phyloP scores from a whole-genome alignment of 2,329 filamentous ascomycete genomes.

The Trichoderma cornu-damae region DNA sequence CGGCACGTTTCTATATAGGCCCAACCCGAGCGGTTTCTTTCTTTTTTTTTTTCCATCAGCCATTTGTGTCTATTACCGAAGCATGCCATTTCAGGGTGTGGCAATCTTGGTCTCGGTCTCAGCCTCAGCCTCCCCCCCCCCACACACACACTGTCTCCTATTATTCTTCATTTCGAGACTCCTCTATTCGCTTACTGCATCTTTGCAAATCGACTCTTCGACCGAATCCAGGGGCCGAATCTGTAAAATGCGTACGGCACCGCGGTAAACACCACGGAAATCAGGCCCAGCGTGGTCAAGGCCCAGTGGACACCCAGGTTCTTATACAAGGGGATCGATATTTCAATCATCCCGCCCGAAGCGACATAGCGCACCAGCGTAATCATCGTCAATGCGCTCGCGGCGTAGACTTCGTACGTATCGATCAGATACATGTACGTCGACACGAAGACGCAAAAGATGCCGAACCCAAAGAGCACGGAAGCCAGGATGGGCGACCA shows the following conservation, averaged over 20 bases:
- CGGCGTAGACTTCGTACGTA: constrained; percentile 3
- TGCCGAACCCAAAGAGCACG: constrained; percentile 4
- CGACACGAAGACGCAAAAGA: constrained; percentile 3
- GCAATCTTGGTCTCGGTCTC: no score
- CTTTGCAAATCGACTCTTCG: constrained; percentile 42
- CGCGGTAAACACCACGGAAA: constrained; percentile 26
- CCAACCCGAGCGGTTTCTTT: no score
- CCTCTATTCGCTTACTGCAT: not conserved
- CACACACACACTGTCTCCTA: not conserved
- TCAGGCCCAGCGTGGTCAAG: constrained; percentile 35
- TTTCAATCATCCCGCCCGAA: constrained; percentile 38
- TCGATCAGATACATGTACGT: constrained; percentile 13
- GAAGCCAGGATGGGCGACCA: constrained; percentile 5
- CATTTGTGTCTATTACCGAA: no score
- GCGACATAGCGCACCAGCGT: constrained; percentile 32
- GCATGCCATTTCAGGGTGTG: no score
- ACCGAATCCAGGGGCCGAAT: constrained; percentile 45
- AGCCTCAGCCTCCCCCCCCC: no score
- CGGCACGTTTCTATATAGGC: no score
- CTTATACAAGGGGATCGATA: constrained; percentile 36
- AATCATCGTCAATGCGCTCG: constrained; percentile 29
- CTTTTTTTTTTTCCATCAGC: not conserved
- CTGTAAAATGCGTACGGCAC: constrained; percentile 35
- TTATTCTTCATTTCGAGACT: not conserved
- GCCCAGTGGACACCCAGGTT: constrained; percentile 39